Evolutionary conservation across 2,329 filamentous ascomycete species (phyloP), one percentile per base, ranked within the genome.

Genomic region (Pleurostoma richardsiae): DNA sequence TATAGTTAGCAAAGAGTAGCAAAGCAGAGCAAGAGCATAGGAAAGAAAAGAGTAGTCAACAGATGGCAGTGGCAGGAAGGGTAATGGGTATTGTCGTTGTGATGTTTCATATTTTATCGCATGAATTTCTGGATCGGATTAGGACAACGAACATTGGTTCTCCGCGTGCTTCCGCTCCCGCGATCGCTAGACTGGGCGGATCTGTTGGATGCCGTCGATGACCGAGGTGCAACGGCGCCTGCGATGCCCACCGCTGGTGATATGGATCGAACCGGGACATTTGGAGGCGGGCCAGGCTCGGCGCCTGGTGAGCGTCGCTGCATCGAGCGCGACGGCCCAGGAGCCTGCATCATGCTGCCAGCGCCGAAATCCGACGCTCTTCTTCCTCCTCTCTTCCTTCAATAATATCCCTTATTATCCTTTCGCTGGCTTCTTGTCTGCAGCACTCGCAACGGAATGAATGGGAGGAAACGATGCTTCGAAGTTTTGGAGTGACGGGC

Each of bases 201-300:
- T 60, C 83, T 81, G 48, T 69, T 75, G 5, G 86, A 90, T 30
- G 81, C 77, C 41, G 80, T 82, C 6, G 85, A 87, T 30, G 77
- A 74, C 49, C 86, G 81, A 49, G 80, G 71, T 53, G 82, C 82
- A 30, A 62, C 57, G 11, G 56, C 57, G 26, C 57, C 56, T 44
- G 57, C 54, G 53, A 80, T 71, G 55, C 73, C 64, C 47, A 71
- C 66, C 48, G 69, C 76, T 31, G 85, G 83, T 44, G 83, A 85
- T 59, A 82, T 83, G 42, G 79, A 70, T 47, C 80, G 74, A 46
- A 69, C 63, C 47, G 77, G 73, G 53, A 80, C 69, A 63, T 70
- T 77, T 47, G 77, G 72, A 43, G 80, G 75, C 57, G 75, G 78
- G 44, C 77, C 78, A 58, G 75, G 73, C 53, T 85, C 82, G 33